Conservation (phyloP, 2,329 filamentous ascomycete genomes). For the Colletotrichum viniferum region DNA sequence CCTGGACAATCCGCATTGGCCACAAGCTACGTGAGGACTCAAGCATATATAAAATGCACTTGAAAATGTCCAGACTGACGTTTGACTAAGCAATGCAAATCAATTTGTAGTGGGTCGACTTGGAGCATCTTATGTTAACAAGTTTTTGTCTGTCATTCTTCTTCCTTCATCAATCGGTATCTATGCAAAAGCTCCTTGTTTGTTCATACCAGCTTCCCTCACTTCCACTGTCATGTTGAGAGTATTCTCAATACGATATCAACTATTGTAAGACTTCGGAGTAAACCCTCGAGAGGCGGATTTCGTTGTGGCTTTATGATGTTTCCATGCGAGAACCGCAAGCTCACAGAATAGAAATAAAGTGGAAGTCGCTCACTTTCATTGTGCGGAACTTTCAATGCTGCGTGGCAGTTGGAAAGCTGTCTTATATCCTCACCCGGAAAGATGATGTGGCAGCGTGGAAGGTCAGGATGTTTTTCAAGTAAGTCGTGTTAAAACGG, state of each 20-base stretch:
- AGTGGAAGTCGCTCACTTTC: too few relatives aligned
- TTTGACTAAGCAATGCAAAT: neutral
- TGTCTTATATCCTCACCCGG: too few relatives aligned
- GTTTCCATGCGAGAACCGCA: accelerated
- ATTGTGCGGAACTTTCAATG: too few relatives aligned
- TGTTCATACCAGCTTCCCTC: neutral
- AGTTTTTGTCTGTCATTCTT: neutral
- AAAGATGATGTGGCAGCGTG: too few relatives aligned
- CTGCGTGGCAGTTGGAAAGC: too few relatives aligned
- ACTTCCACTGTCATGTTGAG: neutral
- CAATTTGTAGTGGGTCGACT: neutral
- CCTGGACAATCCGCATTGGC: neutral
- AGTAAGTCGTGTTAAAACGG: too few relatives aligned
- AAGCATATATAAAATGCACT: accelerated
- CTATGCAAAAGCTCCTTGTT: neutral
- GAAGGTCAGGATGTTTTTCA: too few relatives aligned
- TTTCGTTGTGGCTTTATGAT: neutral
- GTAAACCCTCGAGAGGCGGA: accelerated
- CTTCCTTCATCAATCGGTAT: neutral
- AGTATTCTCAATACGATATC: accelerated
- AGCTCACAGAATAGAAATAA: too few relatives aligned
- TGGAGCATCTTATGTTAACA: neutral
- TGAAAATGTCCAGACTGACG: neutral
- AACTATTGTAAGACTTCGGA: accelerated
- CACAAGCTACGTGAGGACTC: neutral